Percentiles rank a stretch among this genome's conserved stretches.
Evolutionary conservation across 2,329 filamentous ascomycete genomes (phyloP).

Genomic region (Raffaelea ambrosiae): DNA sequence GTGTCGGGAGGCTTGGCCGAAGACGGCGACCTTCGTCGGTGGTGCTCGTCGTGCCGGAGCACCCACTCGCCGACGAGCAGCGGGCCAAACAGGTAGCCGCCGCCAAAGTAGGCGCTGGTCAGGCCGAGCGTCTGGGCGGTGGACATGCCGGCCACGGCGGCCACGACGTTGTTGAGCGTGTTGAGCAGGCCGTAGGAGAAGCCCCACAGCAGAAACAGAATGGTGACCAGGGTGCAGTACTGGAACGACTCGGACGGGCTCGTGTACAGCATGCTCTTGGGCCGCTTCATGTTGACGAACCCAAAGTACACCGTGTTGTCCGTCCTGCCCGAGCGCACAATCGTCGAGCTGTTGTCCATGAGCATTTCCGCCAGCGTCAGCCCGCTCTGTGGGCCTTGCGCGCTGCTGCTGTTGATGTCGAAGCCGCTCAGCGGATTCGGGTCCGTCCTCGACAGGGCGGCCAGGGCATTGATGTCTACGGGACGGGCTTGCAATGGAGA

Average conservation of each 20-base stretch:
- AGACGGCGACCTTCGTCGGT: slow-evolving; percentile 26
- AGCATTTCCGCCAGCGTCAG: background rate
- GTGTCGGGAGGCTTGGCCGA: background rate
- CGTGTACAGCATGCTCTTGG: slow-evolving; percentile 62
- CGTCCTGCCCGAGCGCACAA: background rate
- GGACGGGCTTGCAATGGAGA: background rate
- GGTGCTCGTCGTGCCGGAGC: slow-evolving; percentile 58
- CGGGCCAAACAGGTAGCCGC: slow-evolving; percentile 61
- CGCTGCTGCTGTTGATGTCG: background rate
- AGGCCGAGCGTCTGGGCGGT: slow-evolving; percentile 56
- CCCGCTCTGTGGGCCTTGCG: background rate
- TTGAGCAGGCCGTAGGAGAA: slow-evolving; percentile 84
- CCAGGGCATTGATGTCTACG: background rate
- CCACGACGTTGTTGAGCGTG: slow-evolving; percentile 66
- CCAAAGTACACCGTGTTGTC: slow-evolving; percentile 56
- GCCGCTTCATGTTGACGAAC: slow-evolving; percentile 62
- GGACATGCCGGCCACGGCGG: slow-evolving; percentile 52
- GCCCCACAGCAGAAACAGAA: slow-evolving; percentile 78
- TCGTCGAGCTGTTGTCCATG: background rate
- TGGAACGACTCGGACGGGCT: slow-evolving; percentile 57
- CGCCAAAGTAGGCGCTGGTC: slow-evolving; percentile 62
- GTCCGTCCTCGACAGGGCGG: background rate
- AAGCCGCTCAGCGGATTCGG: too few relatives aligned
- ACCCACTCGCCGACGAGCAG: slow-evolving; percentile 62
- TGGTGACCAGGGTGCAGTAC: slow-evolving; percentile 65